Percentiles rank a stretch among this genome's conserved stretches.
Evolutionary conservation across 2,329 filamentous ascomycete genomes (phyloP).

Genomic region (Shiraia sp.): DNA sequence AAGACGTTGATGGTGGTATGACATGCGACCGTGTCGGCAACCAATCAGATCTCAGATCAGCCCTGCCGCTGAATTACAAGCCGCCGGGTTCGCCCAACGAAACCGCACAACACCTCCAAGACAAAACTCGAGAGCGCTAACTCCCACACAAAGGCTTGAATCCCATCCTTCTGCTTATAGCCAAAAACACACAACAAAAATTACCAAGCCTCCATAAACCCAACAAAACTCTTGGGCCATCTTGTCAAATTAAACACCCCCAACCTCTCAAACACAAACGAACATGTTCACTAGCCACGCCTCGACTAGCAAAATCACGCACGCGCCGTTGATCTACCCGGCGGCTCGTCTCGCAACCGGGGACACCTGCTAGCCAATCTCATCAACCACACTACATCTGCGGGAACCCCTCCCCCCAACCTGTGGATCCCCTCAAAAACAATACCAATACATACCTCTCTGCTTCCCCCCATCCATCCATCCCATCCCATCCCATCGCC

Average conservation of each 20-base stretch:
- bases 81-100: constrained; percentile 35
- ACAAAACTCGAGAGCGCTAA: constrained; percentile 24
- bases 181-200: background rate
- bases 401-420: too few relatives aligned
- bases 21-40: constrained; percentile 11
- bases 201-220: background rate
- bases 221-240: background rate
- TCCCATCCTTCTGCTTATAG: background rate
- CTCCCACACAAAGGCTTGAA: background rate
- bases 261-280: too few relatives aligned
- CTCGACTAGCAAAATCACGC: constrained; percentile 4
- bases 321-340: constrained; percentile 14
- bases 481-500: too few relatives aligned
- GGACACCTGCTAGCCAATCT: too few relatives aligned
- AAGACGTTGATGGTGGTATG: constrained; percentile 29
- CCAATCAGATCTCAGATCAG: constrained; percentile 32
- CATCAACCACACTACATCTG: too few relatives aligned
- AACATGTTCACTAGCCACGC: constrained; percentile 1
- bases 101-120: constrained; percentile 13
- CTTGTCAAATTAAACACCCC: constrained; percentile 1
- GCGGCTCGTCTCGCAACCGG: constrained; percentile 22
- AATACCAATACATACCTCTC: too few relatives aligned
- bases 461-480: too few relatives aligned
- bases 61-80: constrained; percentile 22
- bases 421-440: too few relatives aligned